Evolutionary conservation across 1,139 yeast species (phyloP), one percentile per base, ranked within the genome.

Genomic region (Zygosaccharomyces pseudobailii): DNA sequence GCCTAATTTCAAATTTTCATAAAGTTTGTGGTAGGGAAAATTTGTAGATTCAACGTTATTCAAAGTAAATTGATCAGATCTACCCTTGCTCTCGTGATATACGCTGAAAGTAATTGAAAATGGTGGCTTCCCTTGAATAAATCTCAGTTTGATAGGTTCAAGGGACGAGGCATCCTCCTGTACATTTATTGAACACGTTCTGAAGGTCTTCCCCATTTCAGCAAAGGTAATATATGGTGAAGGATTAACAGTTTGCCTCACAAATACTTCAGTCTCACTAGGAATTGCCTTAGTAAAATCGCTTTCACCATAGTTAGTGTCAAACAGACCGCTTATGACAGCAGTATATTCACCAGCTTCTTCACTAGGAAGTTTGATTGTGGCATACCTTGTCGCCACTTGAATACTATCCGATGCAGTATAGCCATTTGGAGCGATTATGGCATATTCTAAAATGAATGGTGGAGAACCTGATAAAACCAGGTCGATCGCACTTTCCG

Each of bases 381-480:
- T 74, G 2, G 78, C 79, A 55, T 69, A 71, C 55, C 71, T 74
- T 8, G 81, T 72, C 0, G 80, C 74, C 24, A 77, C 82, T 45
- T 75, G 81, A 13, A 76, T 62, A 32, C 70, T 70, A 53, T 66
- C 61, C 20, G 65, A 51, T 3, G 56, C 40, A 23, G 58, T 55
- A 23, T 57, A 55, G 27, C 87, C 88, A 57, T 68, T 71, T 3
- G 96, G 94, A 39, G 77, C 71, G 30, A 69, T 70, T 24, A 87
- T 71, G 33, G 81, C 80, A 61, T 89, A 90, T 45, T 80, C 80
- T 34, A 90, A 71, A 7, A 78, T 68, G 57, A 88, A 89, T 27
- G 97, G 97, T 0, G 85, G 74, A 4, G 77, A 69, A 0, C 96
- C 96, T 39, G 69, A 61, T 20, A 81, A 66, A 2, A 70, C 63